These are phyloP conservation scores for Penicillium griseofulvum DNA, from an alignment of 2,329 filamentous ascomycete genomes.

Conservation along the genomic window DNA sequence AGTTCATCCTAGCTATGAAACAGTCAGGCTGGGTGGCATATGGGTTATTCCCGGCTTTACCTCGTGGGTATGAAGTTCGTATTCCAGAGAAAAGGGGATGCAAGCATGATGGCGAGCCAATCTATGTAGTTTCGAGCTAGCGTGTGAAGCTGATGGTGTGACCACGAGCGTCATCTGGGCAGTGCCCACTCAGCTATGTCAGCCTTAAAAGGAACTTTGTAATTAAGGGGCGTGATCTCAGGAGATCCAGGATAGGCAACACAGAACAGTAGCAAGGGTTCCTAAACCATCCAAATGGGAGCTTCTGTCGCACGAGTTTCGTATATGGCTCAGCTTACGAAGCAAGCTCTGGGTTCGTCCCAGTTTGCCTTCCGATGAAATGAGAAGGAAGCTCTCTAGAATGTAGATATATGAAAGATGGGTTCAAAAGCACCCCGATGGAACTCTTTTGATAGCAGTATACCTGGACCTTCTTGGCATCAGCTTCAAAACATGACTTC, in stretches of 20 bases:
- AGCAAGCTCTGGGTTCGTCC: not conserved
- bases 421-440: not conserved
- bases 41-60: not conserved
- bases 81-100: not conserved
- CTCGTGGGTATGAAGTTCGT: not conserved
- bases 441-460: not conserved
- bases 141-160: not conserved
- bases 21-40: not conserved
- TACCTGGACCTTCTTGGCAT: not conserved
- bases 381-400: not conserved
- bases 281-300: not conserved
- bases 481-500: not conserved
- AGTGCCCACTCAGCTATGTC: not conserved
- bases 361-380: not conserved
- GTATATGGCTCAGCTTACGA: not conserved
- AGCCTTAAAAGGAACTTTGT: not conserved
- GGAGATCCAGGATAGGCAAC: not conserved
- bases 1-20: not conserved
- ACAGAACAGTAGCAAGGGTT: not conserved
- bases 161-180: not conserved
- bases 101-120: not conserved
- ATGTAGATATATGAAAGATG: not conserved
- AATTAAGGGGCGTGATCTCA: not conserved
- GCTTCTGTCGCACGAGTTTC: too few relatives aligned
- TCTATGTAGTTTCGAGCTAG: not conserved